Conservation (phyloP, 2,329 filamentous ascomycete species). For the Monilinia fructicola region DNA sequence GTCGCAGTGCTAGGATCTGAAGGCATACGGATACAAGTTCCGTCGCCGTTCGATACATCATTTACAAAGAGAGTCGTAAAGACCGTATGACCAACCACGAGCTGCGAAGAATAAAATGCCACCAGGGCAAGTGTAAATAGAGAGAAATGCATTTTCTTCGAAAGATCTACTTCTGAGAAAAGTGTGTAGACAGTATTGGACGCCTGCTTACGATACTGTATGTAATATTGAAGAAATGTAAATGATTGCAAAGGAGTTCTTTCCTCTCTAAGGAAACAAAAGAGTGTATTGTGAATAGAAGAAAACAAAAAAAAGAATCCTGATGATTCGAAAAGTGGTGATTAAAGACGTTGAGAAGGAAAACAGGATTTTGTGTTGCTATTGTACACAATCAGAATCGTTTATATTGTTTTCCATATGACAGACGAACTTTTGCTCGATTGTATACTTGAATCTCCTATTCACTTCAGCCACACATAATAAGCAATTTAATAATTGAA, state of each 20-base stretch:
- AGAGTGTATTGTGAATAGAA: conserved; percentile 16
- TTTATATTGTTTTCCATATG: conserved; percentile 11
- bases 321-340: conserved; percentile 9
- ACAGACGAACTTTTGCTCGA: too few relatives aligned
- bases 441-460: too few relatives aligned
- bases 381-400: conserved; percentile 1
- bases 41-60: conserved; percentile 65
- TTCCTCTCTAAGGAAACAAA: conserved; percentile 8
- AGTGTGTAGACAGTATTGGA: background rate
- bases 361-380: background rate
- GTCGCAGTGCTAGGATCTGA: conserved; percentile 53
- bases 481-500: too few relatives aligned
- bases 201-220: background rate
- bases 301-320: background rate
- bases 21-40: conserved; percentile 69
- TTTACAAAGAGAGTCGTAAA: conserved; percentile 65
- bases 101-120: conserved; percentile 24
- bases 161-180: conserved; percentile 12
- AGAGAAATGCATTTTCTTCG: conserved; percentile 4
- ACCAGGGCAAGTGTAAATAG: conserved; percentile 27
- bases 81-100: conserved; percentile 56
- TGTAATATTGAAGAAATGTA: background rate
- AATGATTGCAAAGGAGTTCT: background rate
- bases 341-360: background rate
- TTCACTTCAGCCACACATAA: too few relatives aligned